Evolutionary conservation across 805 yeast species (phyloP).

Genomic region (Candida qinlingensis): DNA sequence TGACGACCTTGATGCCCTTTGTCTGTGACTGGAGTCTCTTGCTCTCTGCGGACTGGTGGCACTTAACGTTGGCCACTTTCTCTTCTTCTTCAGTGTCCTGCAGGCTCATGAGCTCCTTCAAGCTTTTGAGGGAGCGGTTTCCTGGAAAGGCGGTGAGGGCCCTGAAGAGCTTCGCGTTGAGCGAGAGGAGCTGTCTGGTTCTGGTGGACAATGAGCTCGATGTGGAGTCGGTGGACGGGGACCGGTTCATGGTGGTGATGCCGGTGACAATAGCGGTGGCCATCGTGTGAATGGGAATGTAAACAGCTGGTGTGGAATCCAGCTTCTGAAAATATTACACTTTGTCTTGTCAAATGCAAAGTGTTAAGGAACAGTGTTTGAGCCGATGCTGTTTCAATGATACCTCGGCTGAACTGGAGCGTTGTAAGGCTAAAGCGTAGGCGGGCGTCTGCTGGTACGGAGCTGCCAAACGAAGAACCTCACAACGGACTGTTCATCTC

Average conservation of each 20-base stretch:
- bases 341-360: too few species aligned
- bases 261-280: too few species aligned
- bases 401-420: not conserved
- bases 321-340: too few species aligned
- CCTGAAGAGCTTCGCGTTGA: not conserved
- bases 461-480: too few species aligned
- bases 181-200: not conserved
- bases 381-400: too few species aligned
- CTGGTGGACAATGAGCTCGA: not conserved
- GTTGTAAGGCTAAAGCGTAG: not conserved
- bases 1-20: slow-evolving; percentile 21
- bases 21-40: slow-evolving; percentile 8
- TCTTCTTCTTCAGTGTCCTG: not conserved
- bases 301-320: too few species aligned
- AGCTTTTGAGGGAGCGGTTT: not conserved
- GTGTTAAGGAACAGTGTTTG: too few species aligned
- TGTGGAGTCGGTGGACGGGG: not conserved
- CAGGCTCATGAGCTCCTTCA: not conserved
- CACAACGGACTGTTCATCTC: too few species aligned
- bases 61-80: not conserved
- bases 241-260: not conserved
- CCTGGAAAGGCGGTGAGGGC: not conserved
- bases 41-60: not conserved
- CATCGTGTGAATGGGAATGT: too few species aligned
- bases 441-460: too few species aligned